Evolutionary conservation across 441 rosid species (phyloP), one percentile per base, ranked within the genome.

Genomic region (Omphalea diandra): DNA sequence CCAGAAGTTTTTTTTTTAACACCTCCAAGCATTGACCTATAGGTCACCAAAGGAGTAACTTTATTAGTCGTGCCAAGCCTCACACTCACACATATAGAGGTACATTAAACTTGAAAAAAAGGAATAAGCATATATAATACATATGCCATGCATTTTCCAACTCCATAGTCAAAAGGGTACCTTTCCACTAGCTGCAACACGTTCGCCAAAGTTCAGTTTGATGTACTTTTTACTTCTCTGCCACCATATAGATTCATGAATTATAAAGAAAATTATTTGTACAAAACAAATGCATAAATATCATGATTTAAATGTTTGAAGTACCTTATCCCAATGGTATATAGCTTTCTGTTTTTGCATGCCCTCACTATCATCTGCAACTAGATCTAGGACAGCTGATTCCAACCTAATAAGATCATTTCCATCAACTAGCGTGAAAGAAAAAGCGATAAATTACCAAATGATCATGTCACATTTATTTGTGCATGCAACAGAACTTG

Each of bases 171-270:
- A 65, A 22, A 64, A 61, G 41, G n/a, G 46, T 89, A 95, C 98
- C 98, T 95, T 95, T 74, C 98, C 99, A 77, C 97, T 95, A 55
- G 99, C 99, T 33, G 99, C 88, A 73, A 92, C 97, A 33, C 91
- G 92, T 49, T 95, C 99, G 70, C 97, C 95, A 73, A 90, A 88
- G 80, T 95, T 95, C 81, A 92, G 76, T 83, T 95, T 95, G 84
- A 95, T 66, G 77, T 87, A 92, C 83, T 92, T 95, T 82, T 95
- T 92, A 86, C 96, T 65, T 78, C 91, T 95, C 99, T 92, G 96
- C 76, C 60, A 83, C 50, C 74, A 79, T 62, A 61, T 44, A 75
- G 50, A 65, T 63, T 60, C 58, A 68, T 20, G 43, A 46, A 63
- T 15, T 29, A 40, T 35, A 43, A 44, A 50, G 56, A 56, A 59